These are phyloP conservation scores for Theobroma cacao DNA, from an alignment of 345 rosid species.

Conservation along the genomic window DNA sequence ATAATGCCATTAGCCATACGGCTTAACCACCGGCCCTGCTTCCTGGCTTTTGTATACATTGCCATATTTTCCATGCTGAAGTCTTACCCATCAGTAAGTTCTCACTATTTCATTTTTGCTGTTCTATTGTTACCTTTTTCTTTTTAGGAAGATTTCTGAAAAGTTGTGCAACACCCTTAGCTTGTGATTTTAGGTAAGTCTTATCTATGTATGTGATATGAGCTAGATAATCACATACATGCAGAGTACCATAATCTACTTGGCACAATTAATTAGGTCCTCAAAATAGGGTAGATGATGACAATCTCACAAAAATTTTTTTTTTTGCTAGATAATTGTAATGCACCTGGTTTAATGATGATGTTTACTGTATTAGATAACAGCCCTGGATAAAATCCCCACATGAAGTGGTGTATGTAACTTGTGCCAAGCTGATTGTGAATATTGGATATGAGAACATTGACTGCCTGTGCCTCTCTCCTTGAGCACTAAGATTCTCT, in stretches of 20 bases:
- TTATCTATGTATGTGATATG: background rate
- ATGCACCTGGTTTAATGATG: background rate
- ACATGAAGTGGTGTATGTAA: background rate
- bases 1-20: slow-evolving; percentile 82
- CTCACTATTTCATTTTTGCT: background rate
- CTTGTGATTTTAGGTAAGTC: background rate
- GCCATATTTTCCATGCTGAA: slow-evolving; percentile 84
- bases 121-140: background rate
- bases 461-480: background rate
- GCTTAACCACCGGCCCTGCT: slow-evolving; percentile 84
- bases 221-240: background rate
- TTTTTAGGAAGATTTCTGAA: background rate
- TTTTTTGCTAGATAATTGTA: background rate
- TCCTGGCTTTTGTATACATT: slow-evolving; percentile 79
- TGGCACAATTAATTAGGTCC: background rate
- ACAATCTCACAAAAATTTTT: too few relatives aligned
- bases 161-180: background rate
- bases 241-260: background rate
- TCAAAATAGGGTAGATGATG: background rate
- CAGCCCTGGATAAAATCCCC: background rate
- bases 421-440: background rate
- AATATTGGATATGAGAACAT: background rate
- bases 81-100: slow-evolving; percentile 92
- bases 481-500: background rate
- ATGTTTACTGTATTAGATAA: background rate